Conservation (phyloP, 257 asterid genomes). For the Echium plantagineum region DNA sequence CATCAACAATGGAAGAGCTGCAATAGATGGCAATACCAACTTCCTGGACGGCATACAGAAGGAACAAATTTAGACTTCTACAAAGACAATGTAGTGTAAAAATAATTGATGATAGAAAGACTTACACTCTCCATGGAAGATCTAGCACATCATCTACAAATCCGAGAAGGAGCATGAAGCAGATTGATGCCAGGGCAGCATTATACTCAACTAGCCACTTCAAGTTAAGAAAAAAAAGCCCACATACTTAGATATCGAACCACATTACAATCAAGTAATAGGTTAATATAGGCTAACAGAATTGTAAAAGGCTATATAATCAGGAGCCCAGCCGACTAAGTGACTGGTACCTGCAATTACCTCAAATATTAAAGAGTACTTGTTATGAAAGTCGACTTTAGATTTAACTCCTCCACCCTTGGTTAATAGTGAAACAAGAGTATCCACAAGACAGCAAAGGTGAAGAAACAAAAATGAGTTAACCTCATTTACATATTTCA, state of each 20-base stretch:
- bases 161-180: conserved; percentile 94
- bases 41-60: conserved; percentile 45
- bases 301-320: conserved; percentile 2
- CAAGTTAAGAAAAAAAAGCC: conserved; percentile 7
- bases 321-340: background rate
- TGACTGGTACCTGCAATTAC: no score
- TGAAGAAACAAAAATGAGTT: background rate
- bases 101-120: conserved; percentile 10
- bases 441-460: background rate
- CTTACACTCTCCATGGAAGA: conserved; percentile 99
- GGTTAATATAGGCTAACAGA: conserved; percentile 4
- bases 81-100: no score
- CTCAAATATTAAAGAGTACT: no score
- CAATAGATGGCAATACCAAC: conserved; percentile 72
- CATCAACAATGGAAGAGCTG: conserved; percentile 86
- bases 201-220: conserved; percentile 98
- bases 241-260: conserved; percentile 8
- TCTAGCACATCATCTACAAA: conserved; percentile 96
- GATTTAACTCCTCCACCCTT: background rate
- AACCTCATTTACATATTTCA: background rate
- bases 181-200: conserved; percentile 91
- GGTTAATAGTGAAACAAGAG: background rate
- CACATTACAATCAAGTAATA: background rate
- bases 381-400: background rate
- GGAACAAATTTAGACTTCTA: conserved; percentile 22